Evolutionary conservation across 371 early-diverging fungal genomes (phyloP).

Genomic region (Choanephora cucurbitarum): DNA sequence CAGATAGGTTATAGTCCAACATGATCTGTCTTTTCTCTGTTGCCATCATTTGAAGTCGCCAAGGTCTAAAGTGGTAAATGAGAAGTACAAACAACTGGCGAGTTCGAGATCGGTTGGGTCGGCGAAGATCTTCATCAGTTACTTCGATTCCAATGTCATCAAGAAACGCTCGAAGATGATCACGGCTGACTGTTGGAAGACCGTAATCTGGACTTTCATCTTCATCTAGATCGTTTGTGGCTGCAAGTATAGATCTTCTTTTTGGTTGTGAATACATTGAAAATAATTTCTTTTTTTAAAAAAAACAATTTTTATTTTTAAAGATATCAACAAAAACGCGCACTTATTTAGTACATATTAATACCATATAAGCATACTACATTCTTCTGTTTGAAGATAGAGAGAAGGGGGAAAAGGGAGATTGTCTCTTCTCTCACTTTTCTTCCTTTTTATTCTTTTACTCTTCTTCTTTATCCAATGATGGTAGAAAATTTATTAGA

Average conservation of each 20-base stretch:
- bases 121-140: not conserved
- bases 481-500: not conserved
- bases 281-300: not conserved
- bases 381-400: not conserved
- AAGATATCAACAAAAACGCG: too few relatives aligned
- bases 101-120: not conserved
- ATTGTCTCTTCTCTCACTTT: too few relatives aligned
- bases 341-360: not conserved
- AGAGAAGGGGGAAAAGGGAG: too few relatives aligned
- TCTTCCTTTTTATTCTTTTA: not conserved
- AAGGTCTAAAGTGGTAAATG: not conserved
- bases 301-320: not conserved
- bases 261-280: not conserved
- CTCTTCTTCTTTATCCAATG: not conserved
- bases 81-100: not conserved
- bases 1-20: not conserved
- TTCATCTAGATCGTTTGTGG: not conserved
- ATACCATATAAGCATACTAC: not conserved
- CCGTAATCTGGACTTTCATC: not conserved
- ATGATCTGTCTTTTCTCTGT: not conserved
- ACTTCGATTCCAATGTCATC: constrained; percentile 35
- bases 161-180: constrained; percentile 16
- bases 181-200: not conserved
- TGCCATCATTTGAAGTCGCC: not conserved
- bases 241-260: not conserved